Evolutionary conservation across 176 grass and related monocot genomes (phyloP).

Genomic region (Hordeum marinum): DNA sequence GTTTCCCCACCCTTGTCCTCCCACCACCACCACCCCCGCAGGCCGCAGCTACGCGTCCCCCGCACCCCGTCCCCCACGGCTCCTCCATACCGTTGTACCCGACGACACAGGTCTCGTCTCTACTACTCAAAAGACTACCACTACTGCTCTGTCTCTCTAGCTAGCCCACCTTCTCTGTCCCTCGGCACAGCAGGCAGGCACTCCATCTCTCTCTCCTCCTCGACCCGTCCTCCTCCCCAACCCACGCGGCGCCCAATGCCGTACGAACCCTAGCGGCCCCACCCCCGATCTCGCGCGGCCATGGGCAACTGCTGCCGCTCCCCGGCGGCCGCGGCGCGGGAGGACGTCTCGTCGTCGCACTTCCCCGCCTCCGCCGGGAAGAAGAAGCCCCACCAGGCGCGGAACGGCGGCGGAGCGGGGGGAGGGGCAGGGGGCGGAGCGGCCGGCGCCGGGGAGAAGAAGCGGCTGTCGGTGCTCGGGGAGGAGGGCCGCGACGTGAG

Average conservation of each 20-base stretch:
- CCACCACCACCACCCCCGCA: not conserved
- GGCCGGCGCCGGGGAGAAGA: constrained; percentile 21
- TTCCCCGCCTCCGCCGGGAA: constrained; percentile 55
- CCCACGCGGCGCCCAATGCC: constrained; percentile 39
- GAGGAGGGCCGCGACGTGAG: constrained; percentile 40
- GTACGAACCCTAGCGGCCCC: constrained; percentile 49
- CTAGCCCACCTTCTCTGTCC: not conserved
- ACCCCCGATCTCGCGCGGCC: constrained; percentile 39
- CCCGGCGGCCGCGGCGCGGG: constrained; percentile 76
- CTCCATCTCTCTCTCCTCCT: not conserved
- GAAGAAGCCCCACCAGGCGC: constrained; percentile 69
- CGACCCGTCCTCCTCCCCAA: not conserved
- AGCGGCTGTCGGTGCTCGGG: constrained; percentile 75
- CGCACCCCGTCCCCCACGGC: not conserved
- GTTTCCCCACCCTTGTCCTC: not conserved
- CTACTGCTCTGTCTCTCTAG: constrained; percentile 26
- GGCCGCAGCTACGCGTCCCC: constrained; percentile 40
- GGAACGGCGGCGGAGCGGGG: constrained; percentile 25
- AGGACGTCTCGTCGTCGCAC: constrained; percentile 77
- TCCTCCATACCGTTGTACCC: constrained; percentile 41
- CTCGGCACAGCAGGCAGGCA: not conserved
- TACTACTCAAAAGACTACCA: not conserved
- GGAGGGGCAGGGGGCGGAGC: not conserved
- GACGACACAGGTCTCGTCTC: constrained; percentile 66
- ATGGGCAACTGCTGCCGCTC: constrained; percentile 99